Base-by-base conservation (phyloP, 23 red algal genomes). In the Gracilaria vermiculophylla region DNA sequence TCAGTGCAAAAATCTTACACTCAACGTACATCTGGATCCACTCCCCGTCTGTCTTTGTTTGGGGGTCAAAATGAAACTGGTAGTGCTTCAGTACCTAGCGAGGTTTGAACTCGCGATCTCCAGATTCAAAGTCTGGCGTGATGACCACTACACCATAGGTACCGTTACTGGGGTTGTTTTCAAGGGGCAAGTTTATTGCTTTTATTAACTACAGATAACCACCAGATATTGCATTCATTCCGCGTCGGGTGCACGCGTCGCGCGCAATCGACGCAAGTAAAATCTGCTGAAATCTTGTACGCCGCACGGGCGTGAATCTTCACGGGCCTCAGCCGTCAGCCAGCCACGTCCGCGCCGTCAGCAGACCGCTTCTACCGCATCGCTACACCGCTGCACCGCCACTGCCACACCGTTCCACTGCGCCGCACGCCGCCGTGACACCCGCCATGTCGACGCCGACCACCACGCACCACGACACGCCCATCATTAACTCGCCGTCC, bases 91-190 rank as follows among this genome's bases (percentile, higher is more conserved):
- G 80, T 83, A 67, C 80, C 80, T 83, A 52, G 80, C 80, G 80
- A 83, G 80, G 80, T 67, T 83, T 83, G 80, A 83, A 83, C 80
- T 83, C 80, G 80, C 80, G 80, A 69, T 83, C 80, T 83, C 80
- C 80, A 83, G 80, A 83, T 83, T 83, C 80, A 83, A 83, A 83
- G 80, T 83, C 80, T 83, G 80, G 80, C 80, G 80, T 83, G 80
- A 83, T 83, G 45, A 83, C 80, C 80, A 83, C 80, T 83, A 83
- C 80, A 83, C 80, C 80, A 83, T 52, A 83, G 80, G 80, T 83
- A 60, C 76, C 14, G 43, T 8, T 12, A n/a, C n/a, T n/a, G n/a
- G n/a, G n/a, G n/a, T n/a, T n/a, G n/a, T n/a, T n/a, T n/a, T n/a
- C n/a, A n/a, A n/a, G n/a, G n/a, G n/a, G n/a, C n/a, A n/a, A n/a